These are phyloP conservation scores for Lathyrus tuberosus DNA, from an alignment of 306 rosid species.

Conservation along the genomic window DNA sequence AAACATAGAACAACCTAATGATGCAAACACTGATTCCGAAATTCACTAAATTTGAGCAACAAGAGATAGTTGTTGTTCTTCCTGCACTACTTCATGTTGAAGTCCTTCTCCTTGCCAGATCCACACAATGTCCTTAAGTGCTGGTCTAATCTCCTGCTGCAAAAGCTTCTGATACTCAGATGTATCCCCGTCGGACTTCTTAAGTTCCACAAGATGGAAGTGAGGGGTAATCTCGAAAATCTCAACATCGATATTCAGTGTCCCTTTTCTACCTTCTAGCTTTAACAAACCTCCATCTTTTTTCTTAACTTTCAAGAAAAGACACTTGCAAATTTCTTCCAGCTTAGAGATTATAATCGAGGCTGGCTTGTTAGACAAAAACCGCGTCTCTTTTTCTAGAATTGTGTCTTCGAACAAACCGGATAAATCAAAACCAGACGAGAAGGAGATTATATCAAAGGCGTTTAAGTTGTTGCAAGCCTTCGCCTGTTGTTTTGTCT, in stretches of 20 bases:
- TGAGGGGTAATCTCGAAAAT: constrained; percentile 78
- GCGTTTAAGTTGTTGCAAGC: constrained; percentile 76
- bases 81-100: constrained; percentile 40
- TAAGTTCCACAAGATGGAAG: constrained; percentile 80
- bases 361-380: constrained; percentile 70
- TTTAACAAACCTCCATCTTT: constrained; percentile 75
- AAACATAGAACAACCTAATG: constrained; percentile 26
- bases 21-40: constrained; percentile 12
- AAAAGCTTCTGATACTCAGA: constrained; percentile 71
- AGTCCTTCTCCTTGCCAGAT: constrained; percentile 84
- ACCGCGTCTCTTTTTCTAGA: constrained; percentile 66
- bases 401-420: constrained; percentile 75
- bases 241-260: constrained; percentile 72
- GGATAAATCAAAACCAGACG: constrained; percentile 89
- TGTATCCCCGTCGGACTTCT: constrained; percentile 76
- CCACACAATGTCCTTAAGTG: constrained; percentile 89
- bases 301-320: constrained; percentile 69
- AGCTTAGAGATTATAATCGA: constrained; percentile 68
- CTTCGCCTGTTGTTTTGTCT: constrained; percentile 52
- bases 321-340: constrained; percentile 69
- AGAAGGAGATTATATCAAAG: constrained; percentile 88
- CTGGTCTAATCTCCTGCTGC: constrained; percentile 77
- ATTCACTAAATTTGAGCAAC: constrained; percentile 36
- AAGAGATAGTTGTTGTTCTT: constrained; percentile 45
- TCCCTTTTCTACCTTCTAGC: constrained; percentile 81